Percentiles rank a stretch among this genome's conserved stretches.
These are phyloP conservation scores for Gonium pectorale DNA, from an alignment of 139 green algal genomes.

Conservation along the genomic window DNA sequence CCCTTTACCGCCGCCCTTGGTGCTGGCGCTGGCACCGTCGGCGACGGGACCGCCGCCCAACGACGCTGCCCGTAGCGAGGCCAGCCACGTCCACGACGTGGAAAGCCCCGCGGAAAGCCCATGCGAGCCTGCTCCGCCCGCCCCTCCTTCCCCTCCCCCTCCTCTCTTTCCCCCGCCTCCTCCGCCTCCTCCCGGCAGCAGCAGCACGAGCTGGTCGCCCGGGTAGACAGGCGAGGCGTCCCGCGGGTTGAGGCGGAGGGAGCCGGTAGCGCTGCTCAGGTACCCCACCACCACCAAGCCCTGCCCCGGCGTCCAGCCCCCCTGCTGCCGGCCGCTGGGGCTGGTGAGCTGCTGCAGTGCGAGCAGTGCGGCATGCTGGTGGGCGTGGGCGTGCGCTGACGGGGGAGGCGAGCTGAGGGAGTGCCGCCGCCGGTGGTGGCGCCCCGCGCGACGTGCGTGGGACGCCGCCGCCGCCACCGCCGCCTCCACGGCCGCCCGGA, in stretches of 20 bases:
- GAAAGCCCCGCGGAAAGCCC: too few species aligned
- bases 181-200: neutral
- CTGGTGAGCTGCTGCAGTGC: too few species aligned
- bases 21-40: neutral
- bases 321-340: too few species aligned
- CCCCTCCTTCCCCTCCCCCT: neutral
- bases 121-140: neutral
- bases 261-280: conserved; percentile 8
- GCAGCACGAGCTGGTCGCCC: conserved; percentile 7
- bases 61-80: too few species aligned
- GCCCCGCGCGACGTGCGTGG: too few species aligned
- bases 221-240: conserved; percentile 27
- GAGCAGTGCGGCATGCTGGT: too few species aligned
- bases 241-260: conserved; percentile 25
- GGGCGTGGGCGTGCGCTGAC: too few species aligned
- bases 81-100: too few species aligned
- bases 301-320: neutral
- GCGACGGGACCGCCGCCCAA: too few species aligned
- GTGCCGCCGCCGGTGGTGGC: too few species aligned
- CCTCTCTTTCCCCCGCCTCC: neutral
- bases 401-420: too few species aligned
- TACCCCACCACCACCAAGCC: conserved; percentile 22
- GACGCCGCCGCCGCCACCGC: neutral
- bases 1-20: neutral
- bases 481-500: neutral